A percentile compares a stretch with the other conserved stretches of the same genome.
These are phyloP conservation scores for Earliella scabrosa DNA, from an alignment of 1,284 basidiomycete genomes.

Conservation along the genomic window DNA sequence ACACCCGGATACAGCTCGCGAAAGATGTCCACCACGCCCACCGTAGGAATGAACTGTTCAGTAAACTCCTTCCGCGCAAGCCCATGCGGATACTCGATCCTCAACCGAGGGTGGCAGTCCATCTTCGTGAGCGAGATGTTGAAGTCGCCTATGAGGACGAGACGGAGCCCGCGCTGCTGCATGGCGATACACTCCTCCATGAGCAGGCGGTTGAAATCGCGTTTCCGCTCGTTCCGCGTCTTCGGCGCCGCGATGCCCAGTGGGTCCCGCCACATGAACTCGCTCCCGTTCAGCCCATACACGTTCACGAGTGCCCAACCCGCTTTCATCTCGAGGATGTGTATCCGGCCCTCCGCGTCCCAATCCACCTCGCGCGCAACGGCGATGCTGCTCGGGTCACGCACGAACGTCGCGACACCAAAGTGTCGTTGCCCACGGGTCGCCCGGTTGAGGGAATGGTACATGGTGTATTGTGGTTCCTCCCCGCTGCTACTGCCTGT, in stretches of 20 bases:
- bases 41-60: conserved; percentile 28
- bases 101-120: conserved; percentile 30
- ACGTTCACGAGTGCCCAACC: conserved; percentile 35
- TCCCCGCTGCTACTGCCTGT: too few species aligned
- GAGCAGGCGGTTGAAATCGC: conserved; percentile 34
- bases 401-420: conserved; percentile 28
- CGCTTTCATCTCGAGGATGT: conserved; percentile 31
- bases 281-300: conserved; percentile 34
- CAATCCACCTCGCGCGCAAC: conserved; percentile 29
- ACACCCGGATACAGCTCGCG: conserved; percentile 23
- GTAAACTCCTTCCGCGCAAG: conserved; percentile 30
- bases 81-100: conserved; percentile 31
- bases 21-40: conserved; percentile 29
- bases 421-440: conserved; percentile 31
- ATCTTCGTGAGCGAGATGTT: conserved; percentile 29
- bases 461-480: conserved; percentile 27
- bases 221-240: conserved; percentile 34
- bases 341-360: conserved; percentile 32
- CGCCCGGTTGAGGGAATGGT: conserved; percentile 28
- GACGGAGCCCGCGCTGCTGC: conserved; percentile 26
- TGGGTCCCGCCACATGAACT: conserved; percentile 33
- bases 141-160: conserved; percentile 34
- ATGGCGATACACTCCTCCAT: conserved; percentile 27
- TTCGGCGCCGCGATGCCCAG: conserved; percentile 24
- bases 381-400: conserved; percentile 19